Percentiles rank a stretch among this genome's conserved stretches.
phyloP scores from a whole-genome alignment of 2,329 filamentous ascomycete species.

The Fusarium circinatum region DNA sequence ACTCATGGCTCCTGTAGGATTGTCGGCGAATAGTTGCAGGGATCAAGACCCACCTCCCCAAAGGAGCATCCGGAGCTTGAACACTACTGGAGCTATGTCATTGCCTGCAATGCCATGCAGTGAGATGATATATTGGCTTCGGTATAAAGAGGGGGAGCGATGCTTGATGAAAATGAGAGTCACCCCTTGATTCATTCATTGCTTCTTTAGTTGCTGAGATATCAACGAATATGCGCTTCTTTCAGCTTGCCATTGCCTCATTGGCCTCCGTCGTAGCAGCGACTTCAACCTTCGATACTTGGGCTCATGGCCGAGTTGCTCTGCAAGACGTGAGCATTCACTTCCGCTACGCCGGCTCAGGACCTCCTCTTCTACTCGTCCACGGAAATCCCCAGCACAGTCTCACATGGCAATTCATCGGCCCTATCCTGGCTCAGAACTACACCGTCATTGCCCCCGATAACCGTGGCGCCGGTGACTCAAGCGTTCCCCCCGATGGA shows the following conservation, averaged over 20 bases:
- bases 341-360: conserved; percentile 53
- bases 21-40: neutral
- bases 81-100: neutral
- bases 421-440: conserved; percentile 53
- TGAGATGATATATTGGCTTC: no score
- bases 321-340: conserved; percentile 55
- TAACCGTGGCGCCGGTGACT: conserved; percentile 55
- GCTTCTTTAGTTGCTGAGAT: rapidly evolving
- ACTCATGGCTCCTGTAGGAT: neutral
- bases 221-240: neutral
- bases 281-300: conserved; percentile 50
- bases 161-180: rapidly evolving
- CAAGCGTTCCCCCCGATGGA: conserved; percentile 49
- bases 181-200: rapidly evolving
- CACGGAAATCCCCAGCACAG: conserved; percentile 56
- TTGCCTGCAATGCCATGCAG: neutral
- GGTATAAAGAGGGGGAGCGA: neutral
- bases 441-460: conserved; percentile 57
- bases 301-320: conserved; percentile 50
- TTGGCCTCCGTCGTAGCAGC: conserved; percentile 7
- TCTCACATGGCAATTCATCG: conserved; percentile 52
- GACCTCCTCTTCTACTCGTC: conserved; percentile 53
- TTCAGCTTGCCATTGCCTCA: neutral
- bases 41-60: neutral
- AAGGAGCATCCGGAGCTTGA: conserved; percentile 26